Percentiles rank a stretch among this genome's conserved stretches.
phyloP scores from a whole-genome alignment of 495 filamentous ascomycete species.

The Rhypophila decipiens region DNA sequence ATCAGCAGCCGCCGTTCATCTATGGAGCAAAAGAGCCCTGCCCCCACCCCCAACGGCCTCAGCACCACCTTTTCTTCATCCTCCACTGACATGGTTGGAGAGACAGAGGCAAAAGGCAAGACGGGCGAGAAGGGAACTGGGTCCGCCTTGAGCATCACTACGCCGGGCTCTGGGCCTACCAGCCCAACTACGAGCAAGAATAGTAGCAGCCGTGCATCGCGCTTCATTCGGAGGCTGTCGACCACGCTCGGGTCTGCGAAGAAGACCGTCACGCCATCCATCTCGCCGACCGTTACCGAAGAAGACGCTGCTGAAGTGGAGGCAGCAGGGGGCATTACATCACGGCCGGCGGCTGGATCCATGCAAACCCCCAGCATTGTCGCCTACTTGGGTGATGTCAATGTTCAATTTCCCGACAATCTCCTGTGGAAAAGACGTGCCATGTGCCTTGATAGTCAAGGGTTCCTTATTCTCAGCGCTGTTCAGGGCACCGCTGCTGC shows the following conservation, averaged over 20 bases:
- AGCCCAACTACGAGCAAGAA: conserved; percentile 49
- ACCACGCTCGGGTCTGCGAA: conserved; percentile 53
- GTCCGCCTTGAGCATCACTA: conserved; percentile 11
- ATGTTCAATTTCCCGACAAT: conserved; percentile 89
- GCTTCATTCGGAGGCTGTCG: conserved; percentile 77
- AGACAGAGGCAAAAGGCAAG: conserved; percentile 24
- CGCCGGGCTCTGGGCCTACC: conserved; percentile 9
- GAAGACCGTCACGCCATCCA: conserved; percentile 50
- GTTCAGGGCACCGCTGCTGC: conserved; percentile 33
- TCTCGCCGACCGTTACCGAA: conserved; percentile 58
- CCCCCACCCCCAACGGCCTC: conserved; percentile 4
- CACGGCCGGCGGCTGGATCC: conserved; percentile 9
- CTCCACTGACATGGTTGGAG: conserved; percentile 22
- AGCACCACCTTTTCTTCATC: conserved; percentile 19
- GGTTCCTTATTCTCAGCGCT: conserved; percentile 66
- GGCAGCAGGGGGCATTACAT: conserved; percentile 19
- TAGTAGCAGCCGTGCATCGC: conserved; percentile 55
- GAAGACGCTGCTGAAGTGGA: conserved; percentile 47
- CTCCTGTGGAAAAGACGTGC: conserved; percentile 86
- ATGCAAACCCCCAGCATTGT: conserved; percentile 38
- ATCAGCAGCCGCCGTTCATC: conserved; percentile 42
- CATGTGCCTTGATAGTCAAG: conserved; percentile 69
- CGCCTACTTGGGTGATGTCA: conserved; percentile 73
- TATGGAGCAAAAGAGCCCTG: conserved; percentile 19
- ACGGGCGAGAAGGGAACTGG: conserved; percentile 15